Base-by-base conservation (phyloP, 257 asterid genomes). In the Penstemon barbatus region DNA sequence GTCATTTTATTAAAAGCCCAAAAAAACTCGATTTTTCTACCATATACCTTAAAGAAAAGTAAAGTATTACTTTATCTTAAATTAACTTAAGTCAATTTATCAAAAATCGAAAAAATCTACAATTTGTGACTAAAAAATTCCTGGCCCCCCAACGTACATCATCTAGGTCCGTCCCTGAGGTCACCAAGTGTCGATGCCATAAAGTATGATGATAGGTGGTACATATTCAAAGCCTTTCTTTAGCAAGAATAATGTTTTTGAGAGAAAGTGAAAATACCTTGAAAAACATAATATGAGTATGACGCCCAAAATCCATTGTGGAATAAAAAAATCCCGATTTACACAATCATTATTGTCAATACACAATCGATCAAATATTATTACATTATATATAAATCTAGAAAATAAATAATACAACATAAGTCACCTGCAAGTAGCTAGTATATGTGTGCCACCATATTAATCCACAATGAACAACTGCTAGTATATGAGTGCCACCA, bases 201-300 rank as follows among this genome's bases (percentile, higher is more conserved):
- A 80, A 82, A 86, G 61, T 76, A 86, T 1, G 93, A 84, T 3
- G 93, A 86, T 25, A 82, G 81, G 44, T 76, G 74, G 69, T 86
- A 86, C 85, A 79, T 86, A 1, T 88, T 88, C 0, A 88, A 86
- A 4, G 90, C 71, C 93, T 77, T 69, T 86, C 93, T 69, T 86
- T 86, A 8, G 77, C 82, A 0, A 84, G 85, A 84, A 84, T 84
- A 48, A 0, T 82, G 75, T 50, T 86, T 90, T 64, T 61, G 73
- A 5, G 93, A 88, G 62, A 84, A 82, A 0, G 88, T 79, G 76
- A 80, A 86, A 19, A 86, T 80, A 3, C 90, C 93, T 64, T 82
- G 80, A 58, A 84, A 80, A 7, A 84, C 74, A 1, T 88, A 84
- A 58, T 76, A 78, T 66, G 78, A 84, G 55, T 76, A 78, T 66